Evolutionary conservation across 208 protist species (phyloP).

Genomic region (Leishmania arabica): DNA sequence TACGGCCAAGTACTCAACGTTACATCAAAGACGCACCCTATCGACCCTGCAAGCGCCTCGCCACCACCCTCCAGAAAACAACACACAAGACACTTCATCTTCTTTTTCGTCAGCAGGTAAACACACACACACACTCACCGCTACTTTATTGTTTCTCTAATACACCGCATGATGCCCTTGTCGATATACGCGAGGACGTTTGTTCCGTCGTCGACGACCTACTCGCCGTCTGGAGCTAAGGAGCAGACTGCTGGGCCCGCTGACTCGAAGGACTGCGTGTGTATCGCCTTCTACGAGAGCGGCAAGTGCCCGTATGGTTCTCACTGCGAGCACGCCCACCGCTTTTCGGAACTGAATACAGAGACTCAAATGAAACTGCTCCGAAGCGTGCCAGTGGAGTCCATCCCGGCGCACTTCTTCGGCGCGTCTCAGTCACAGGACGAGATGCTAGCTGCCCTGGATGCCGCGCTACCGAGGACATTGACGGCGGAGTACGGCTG

Average conservation of each 20-base stretch:
- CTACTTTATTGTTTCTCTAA: not conserved
- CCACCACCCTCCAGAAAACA: not conserved
- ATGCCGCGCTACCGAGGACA: slow-evolving; percentile 28
- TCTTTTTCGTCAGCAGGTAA: not conserved
- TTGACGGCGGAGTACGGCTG: slow-evolving; percentile 41
- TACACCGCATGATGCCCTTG: slow-evolving; percentile 39
- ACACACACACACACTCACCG: not conserved
- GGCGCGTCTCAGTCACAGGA: slow-evolving; percentile 3
- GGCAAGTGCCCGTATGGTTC: slow-evolving; percentile 59
- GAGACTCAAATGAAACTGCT: slow-evolving; percentile 64
- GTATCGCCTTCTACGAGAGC: slow-evolving; percentile 72
- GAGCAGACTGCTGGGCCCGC: not conserved
- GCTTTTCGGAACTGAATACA: slow-evolving; percentile 60
- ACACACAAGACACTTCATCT: not conserved
- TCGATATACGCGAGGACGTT: slow-evolving; percentile 47
- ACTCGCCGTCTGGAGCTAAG: slow-evolving; percentile 10
- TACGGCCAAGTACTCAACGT: not conserved
- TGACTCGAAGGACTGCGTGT: slow-evolving; percentile 61
- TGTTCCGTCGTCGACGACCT: slow-evolving; percentile 19
- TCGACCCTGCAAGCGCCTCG: not conserved
- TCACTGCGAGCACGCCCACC: slow-evolving; percentile 74
- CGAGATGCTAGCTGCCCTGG: not conserved
- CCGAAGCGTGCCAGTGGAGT: slow-evolving; percentile 48
- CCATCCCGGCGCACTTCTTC: slow-evolving; percentile 70
- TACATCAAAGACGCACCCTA: not conserved